A percentile compares a stretch with the other conserved stretches of the same genome.
Conservation (phyloP, 331 rosid genomes). For the Rosa hybrid region DNA sequence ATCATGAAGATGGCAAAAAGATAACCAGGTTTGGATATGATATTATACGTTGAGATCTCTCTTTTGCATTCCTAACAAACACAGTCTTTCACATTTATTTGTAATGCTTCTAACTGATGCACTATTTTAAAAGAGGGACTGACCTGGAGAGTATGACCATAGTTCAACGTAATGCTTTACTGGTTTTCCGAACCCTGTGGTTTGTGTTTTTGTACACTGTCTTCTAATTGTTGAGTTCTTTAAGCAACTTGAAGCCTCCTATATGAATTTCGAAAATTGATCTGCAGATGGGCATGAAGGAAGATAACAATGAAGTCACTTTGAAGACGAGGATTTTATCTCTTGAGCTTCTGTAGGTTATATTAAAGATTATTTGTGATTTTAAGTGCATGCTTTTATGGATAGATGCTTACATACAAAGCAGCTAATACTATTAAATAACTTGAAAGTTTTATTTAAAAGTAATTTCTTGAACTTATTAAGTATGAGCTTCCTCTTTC, state of each 20-base stretch:
- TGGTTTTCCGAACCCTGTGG: slow-evolving; percentile 98
- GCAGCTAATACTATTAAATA: neutral
- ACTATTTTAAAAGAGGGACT: slow-evolving; percentile 68
- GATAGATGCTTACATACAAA: slow-evolving; percentile 7
- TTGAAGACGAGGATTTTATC: slow-evolving; percentile 88
- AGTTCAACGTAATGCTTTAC: slow-evolving; percentile 80
- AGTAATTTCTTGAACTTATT: too few relatives aligned
- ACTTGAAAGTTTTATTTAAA: too few relatives aligned
- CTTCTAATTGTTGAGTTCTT: slow-evolving; percentile 16
- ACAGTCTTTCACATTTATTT: neutral
- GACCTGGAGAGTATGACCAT: slow-evolving; percentile 91
- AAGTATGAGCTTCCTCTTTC: too few relatives aligned
- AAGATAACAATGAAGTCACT: slow-evolving; percentile 88
- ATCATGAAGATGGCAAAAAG: slow-evolving; percentile 90
- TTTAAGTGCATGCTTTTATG: slow-evolving; percentile 16
- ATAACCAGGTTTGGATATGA: slow-evolving; percentile 69
- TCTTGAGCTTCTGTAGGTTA: slow-evolving; percentile 98
- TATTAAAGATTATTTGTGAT: slow-evolving; percentile 25
- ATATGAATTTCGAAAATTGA: slow-evolving; percentile 28
- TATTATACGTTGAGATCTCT: slow-evolving; percentile 28
- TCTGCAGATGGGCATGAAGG: slow-evolving; percentile 97
- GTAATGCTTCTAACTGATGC: slow-evolving; percentile 34
- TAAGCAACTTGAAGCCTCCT: slow-evolving; percentile 16
- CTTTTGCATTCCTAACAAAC: slow-evolving; percentile 18
- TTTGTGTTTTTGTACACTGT: slow-evolving; percentile 39